Evolutionary conservation across 225 moss, liverwort and hornwort species (phyloP), one percentile per base, ranked within the genome.

Genomic region (Pseudisothecium myosuroides): DNA sequence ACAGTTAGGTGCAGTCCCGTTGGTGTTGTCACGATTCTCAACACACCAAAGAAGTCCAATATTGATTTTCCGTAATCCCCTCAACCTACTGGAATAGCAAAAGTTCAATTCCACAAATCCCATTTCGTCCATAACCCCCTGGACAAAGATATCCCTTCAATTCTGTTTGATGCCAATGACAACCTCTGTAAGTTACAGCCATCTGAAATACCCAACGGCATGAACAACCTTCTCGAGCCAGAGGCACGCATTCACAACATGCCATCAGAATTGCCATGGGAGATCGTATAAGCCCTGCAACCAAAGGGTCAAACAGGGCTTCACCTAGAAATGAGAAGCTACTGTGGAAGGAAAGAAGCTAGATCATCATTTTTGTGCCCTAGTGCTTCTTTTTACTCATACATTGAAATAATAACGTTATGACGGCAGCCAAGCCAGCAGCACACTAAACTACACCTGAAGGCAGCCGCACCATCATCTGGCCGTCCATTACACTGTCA

Each of bases 391-490:
- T 84, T 81, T 55, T 88, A 88, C 84, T 90, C 74, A 9, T 84
- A 89, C 84, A 88, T 50, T 66, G 56, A 83, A 49, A 62, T n/a
- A 8, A 31, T 19, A 34, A 5, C 81, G n/a, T 69, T n/a, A 29
- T 43, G 58, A 79, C 79, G 82, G n/a, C 77, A 87, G 62, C 37
- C 89, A 68, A 87, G 61, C 72, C 81, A 49, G 59, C 68, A 73
- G 68, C 80, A 71, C 56, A 64, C 76, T 95, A 98, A 83, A 98
- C 98, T 83, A 98, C 96, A 89, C 98, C 98, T 68, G 96, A 95
- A 61, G 98, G 98, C 85, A 98, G 95, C 82, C 98, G 96, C 88
- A 98, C 96, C 96, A 98, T 96, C 96, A 97, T 76, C 91, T 98
- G 98, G 52, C 98, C 98, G 79, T 97, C 97, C 95, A 96, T 91